Evolutionary conservation across 1,284 basidiomycete species (phyloP), one percentile per base, ranked within the genome.

Genomic region (Stereum hirsutum): DNA sequence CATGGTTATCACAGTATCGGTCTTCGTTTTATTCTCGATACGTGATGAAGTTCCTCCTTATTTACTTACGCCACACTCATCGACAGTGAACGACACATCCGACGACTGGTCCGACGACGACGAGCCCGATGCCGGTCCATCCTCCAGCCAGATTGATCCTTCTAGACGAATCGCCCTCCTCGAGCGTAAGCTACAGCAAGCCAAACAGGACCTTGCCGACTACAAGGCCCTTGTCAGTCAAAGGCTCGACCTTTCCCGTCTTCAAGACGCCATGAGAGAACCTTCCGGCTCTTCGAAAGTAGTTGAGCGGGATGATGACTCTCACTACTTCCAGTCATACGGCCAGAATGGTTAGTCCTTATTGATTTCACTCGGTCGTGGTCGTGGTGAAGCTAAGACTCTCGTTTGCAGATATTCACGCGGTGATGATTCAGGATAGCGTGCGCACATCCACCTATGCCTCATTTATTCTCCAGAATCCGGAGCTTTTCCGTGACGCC

Each of bases 271-370:
- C 20, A 48, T 68, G 3, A 58, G 61, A 14, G 70, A 70, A 34
- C 56, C 66, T 55, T 52, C 50, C 5, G 56, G 53, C 15, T 54
- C 63, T 3, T 40, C 41, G 19, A n/a, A n/a, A n/a, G n/a, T n/a
- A n/a, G n/a, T n/a, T n/a, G 42, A 47, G 32, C 66, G 81, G 28
- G 89, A 94, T 52, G 89, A 96, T 54, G 95, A 98, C 60, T 77
- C 87, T 0, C 89, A 96, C 58, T 99, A 99, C 63, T 99, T 98
- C 63, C 75, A 89, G 48, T 89, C 85, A 50, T 98, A 99, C 56
- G 87, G 77, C n/a, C 82, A 82, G 51, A 95, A 96, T 55, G 91
- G 90, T 89, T 49, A 15, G 74, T 48, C 14, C n/a, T 39, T 42
- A 4, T 46, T 4, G 31, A 14, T 2, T 8, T 35, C 23, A n/a